Percentiles rank a stretch among this genome's conserved stretches.
These are phyloP conservation scores for Thinopyrum elongatum DNA, from an alignment of 176 grass and related monocot species.

Conservation along the genomic window DNA sequence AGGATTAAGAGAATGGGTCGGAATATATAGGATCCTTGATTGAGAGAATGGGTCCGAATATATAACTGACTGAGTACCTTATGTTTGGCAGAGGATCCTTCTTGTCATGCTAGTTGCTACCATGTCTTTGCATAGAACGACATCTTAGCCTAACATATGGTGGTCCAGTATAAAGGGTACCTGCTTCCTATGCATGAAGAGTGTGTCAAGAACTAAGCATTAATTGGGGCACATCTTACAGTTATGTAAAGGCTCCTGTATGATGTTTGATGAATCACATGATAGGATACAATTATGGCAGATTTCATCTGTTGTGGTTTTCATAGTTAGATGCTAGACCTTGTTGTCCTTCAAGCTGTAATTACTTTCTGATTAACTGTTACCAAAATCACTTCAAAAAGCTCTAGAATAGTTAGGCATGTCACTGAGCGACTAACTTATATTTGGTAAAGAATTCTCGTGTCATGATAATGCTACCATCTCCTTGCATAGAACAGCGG, in stretches of 20 bases:
- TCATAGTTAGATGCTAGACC: neutral
- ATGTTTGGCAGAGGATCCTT: neutral
- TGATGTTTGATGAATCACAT: neutral
- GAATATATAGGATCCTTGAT: neutral
- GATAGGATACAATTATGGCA: neutral
- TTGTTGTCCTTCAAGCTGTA: neutral
- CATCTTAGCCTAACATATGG: neutral
- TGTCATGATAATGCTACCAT: neutral
- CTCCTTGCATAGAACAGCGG: neutral
- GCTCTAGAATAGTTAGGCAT: neutral
- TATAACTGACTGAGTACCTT: neutral
- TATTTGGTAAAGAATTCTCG: neutral
- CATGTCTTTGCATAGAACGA: neutral
- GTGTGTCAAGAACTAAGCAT: neutral
- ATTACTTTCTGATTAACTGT: neutral
- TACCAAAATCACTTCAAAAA: conserved; percentile 29
- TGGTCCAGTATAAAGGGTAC: neutral
- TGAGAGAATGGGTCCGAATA: neutral
- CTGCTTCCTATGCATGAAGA: neutral
- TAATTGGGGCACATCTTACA: neutral
- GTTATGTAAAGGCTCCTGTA: neutral
- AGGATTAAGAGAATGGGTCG: neutral
- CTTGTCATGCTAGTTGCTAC: neutral
- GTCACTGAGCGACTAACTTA: neutral
- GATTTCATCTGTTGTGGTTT: neutral